A percentile compares a stretch with the other conserved stretches of the same genome.
Conservation (phyloP, 306 rosid genomes). For the Vigna angularis region DNA sequence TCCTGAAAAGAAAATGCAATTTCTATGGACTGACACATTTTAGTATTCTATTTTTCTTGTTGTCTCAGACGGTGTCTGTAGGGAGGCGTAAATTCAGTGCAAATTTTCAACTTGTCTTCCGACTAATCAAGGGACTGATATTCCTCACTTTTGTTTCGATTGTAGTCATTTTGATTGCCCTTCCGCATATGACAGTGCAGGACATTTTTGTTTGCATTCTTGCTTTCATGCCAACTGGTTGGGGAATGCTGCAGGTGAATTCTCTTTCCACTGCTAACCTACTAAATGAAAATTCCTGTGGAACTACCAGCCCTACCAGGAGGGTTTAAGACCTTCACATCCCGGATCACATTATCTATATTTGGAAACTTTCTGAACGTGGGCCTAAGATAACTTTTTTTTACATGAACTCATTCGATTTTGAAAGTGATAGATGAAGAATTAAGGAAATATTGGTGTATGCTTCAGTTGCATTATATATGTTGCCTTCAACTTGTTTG, state of each 20-base stretch:
- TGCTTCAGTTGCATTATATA: conserved; percentile 8
- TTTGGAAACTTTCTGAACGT: background rate
- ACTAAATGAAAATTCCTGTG: no score
- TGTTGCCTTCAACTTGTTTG: conserved; percentile 14
- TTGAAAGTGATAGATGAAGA: conserved; percentile 12
- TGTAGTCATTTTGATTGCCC: conserved; percentile 85
- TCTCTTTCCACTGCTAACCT: no score
- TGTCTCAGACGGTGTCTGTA: conserved; percentile 82
- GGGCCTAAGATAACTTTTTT: background rate
- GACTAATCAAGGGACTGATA: conserved; percentile 92
- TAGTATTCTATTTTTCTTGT: background rate
- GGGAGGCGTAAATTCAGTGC: conserved; percentile 98
- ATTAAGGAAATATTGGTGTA: background rate
- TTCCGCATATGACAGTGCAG: conserved; percentile 85
- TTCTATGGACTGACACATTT: conserved; percentile 23
- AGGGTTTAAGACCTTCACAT: conserved; percentile 1
- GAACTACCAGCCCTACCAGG: no score
- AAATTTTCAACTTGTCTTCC: conserved; percentile 91
- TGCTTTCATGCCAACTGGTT: conserved; percentile 65
- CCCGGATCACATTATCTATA: conserved; percentile 9
- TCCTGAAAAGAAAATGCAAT: background rate
- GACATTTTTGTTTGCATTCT: conserved; percentile 73
- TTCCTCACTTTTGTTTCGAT: conserved; percentile 88
- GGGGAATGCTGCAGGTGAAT: no score
- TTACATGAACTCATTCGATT: conserved; percentile 13